A percentile compares a stretch with the other conserved stretches of the same genome.
Conservation (phyloP, 257 asterid species). For the Przewalskia tangutica region DNA sequence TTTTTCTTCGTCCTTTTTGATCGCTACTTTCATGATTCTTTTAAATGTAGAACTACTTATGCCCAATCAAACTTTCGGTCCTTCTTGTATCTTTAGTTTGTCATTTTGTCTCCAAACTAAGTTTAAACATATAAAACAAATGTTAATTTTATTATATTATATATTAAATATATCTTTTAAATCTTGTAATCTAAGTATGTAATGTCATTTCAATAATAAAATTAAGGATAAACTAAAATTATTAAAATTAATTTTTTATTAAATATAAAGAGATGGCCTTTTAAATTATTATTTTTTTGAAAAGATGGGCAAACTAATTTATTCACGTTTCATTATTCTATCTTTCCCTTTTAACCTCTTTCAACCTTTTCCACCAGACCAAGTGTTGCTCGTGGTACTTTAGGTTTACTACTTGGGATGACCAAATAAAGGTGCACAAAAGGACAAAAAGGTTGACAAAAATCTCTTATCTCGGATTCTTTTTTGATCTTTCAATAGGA, state of each 20-base stretch:
- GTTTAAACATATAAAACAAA: too few species aligned
- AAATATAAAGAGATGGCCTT: neutral
- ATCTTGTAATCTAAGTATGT: neutral
- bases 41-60: neutral
- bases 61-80: neutral
- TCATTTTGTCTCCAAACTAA: neutral
- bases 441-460: neutral
- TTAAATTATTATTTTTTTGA: too few species aligned
- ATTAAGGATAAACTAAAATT: neutral
- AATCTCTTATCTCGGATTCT: neutral
- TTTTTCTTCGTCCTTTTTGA: neutral
- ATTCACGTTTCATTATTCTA: neutral
- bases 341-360: neutral
- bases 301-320: neutral
- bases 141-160: neutral
- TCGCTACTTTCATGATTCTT: neutral
- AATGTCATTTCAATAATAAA: neutral
- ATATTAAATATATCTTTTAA: neutral
- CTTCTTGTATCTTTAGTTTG: neutral
- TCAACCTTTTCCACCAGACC: neutral
- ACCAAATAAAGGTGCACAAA: neutral
- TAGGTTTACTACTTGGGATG: neutral
- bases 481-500: too few species aligned
- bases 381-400: neutral
- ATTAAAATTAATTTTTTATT: neutral